Percentiles rank a stretch among this genome's conserved stretches.
These are phyloP conservation scores for Cyamopsis tetragonoloba DNA, from an alignment of 306 rosid species.

Conservation along the genomic window DNA sequence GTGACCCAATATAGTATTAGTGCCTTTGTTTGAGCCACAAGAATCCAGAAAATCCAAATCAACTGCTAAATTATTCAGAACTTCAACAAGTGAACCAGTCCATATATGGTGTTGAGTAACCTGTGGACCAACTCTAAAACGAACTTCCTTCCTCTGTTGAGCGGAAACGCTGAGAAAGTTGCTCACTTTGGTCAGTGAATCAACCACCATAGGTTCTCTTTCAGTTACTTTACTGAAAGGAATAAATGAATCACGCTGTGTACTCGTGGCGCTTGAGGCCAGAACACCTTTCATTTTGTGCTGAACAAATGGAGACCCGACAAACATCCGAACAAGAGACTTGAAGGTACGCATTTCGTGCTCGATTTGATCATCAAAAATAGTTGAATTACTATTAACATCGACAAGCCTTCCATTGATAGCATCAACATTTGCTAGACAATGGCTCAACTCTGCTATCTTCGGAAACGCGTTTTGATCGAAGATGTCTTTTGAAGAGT, in stretches of 20 bases:
- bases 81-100: constrained; percentile 54
- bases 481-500: constrained; percentile 41
- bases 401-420: constrained; percentile 63
- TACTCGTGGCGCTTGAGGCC: constrained; percentile 16
- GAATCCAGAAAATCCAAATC: constrained; percentile 49
- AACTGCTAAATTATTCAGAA: constrained; percentile 49
- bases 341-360: constrained; percentile 50
- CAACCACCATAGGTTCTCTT: constrained; percentile 58
- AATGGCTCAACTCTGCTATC: constrained; percentile 36
- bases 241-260: constrained; percentile 23
- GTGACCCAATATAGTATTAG: constrained; percentile 42
- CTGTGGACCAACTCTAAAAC: constrained; percentile 51
- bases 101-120: constrained; percentile 73
- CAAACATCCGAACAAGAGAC: constrained; percentile 57
- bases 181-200: constrained; percentile 59
- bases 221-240: constrained; percentile 60
- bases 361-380: constrained; percentile 44
- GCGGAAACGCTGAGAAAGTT: constrained; percentile 60
- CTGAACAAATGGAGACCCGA: constrained; percentile 62
- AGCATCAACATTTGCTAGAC: constrained; percentile 53
- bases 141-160: constrained; percentile 80
- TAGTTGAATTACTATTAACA: constrained; percentile 40
- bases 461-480: constrained; percentile 41
- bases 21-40: constrained; percentile 37
- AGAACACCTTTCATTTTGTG: constrained; percentile 29